Conservation (phyloP, 1,284 basidiomycete species). For the Neonothopanus nambi region DNA sequence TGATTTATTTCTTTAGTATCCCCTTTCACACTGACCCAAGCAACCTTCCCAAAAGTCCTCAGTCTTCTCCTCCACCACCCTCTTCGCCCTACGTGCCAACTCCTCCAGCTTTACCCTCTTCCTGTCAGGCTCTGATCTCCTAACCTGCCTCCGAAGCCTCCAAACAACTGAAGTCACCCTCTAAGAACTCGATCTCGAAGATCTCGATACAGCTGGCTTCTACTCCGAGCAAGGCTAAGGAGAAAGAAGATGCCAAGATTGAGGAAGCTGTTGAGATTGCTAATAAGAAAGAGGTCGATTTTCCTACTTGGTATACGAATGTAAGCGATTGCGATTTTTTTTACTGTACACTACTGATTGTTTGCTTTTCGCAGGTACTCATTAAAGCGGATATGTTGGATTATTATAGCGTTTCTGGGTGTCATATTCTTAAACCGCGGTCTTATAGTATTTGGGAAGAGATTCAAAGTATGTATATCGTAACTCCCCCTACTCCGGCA, state of each 20-base stretch:
- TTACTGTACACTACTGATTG: constrained; percentile 5
- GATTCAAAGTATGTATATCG: constrained; percentile 74
- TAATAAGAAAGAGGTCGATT: constrained; percentile 94
- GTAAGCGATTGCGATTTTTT: constrained; percentile 44
- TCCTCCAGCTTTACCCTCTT: constrained; percentile 74
- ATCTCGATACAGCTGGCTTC: constrained; percentile 56
- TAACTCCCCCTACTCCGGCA: constrained; percentile 4
- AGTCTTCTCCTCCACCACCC: constrained; percentile 65
- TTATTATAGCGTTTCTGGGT: constrained; percentile 98
- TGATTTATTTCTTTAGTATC: constrained; percentile 57
- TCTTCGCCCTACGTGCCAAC: constrained; percentile 76
- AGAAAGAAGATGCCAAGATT: no score
- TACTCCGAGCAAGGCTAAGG: no score
- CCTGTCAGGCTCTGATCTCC: constrained; percentile 75
- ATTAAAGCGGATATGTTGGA: constrained; percentile 99
- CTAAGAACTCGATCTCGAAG: constrained; percentile 73
- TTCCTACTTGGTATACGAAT: constrained; percentile 92
- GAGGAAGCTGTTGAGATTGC: constrained; percentile 90
- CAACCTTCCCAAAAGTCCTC: constrained; percentile 75
- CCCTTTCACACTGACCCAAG: constrained; percentile 68
- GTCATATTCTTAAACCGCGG: constrained; percentile 98
- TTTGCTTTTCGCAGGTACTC: constrained; percentile 85
- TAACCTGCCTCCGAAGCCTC: constrained; percentile 70
- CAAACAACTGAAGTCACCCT: constrained; percentile 64
- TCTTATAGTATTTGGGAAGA: constrained; percentile 97